Percentiles rank a stretch among this genome's conserved stretches.
Conservation (phyloP, 164 flowering plant genomes). For the Macadamia integrifolia region DNA sequence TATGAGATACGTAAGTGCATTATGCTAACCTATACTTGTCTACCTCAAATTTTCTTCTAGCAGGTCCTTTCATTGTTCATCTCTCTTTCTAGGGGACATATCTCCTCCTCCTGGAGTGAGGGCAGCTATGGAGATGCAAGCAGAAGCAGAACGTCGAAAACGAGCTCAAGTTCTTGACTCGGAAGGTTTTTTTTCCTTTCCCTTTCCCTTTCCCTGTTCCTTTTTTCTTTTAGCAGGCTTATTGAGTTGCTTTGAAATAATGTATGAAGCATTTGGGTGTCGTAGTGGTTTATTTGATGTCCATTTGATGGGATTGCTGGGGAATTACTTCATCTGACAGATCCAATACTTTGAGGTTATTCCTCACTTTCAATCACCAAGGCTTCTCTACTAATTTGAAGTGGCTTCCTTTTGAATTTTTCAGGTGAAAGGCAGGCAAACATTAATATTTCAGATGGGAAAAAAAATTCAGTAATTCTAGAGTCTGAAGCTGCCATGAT, state of each 20-base stretch:
- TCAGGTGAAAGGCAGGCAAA: constrained; percentile 86
- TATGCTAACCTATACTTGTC: not conserved
- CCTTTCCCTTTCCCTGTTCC: no score
- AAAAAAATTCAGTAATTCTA: constrained; percentile 39
- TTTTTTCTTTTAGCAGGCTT: not conserved
- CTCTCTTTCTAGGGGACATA: constrained; percentile 65
- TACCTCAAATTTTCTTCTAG: not conserved
- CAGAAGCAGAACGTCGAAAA: constrained; percentile 93
- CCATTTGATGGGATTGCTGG: constrained; percentile 1
- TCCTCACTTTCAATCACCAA: not conserved
- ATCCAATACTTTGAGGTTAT: not conserved
- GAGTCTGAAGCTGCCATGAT: constrained; percentile 50
- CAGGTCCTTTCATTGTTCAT: not conserved
- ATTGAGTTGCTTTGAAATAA: not conserved
- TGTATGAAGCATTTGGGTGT: not conserved
- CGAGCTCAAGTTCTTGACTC: constrained; percentile 93
- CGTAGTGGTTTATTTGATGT: not conserved
- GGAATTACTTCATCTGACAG: not conserved
- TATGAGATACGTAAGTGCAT: constrained; percentile 80
- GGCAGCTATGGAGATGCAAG: constrained; percentile 98
- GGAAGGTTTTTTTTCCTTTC: constrained; percentile 44
- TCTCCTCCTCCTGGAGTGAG: constrained; percentile 82
- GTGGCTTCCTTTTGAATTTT: constrained; percentile 7
- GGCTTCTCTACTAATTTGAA: not conserved
- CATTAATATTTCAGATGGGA: constrained; percentile 77